phyloP scores from a whole-genome alignment of 202 grass and related monocot genomes.

The Elaeis oleifera region DNA sequence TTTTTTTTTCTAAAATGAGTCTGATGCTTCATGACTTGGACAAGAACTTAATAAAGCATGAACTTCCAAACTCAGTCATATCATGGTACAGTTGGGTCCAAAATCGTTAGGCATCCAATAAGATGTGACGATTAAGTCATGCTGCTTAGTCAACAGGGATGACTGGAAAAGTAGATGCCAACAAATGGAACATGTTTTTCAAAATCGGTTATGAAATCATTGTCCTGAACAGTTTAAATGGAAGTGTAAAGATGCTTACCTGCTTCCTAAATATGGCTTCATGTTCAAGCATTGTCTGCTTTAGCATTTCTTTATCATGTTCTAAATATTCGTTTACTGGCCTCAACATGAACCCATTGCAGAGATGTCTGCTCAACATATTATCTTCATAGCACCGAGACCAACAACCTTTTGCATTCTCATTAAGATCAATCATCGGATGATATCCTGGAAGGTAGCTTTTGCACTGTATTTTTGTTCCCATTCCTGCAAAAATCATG shows the following conservation, averaged over 20 bases:
- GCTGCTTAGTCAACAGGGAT: too few species aligned
- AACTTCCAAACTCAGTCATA: too few species aligned
- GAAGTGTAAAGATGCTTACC: constrained; percentile 28
- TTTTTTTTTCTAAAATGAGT: too few species aligned
- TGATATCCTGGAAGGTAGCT: constrained; percentile 48
- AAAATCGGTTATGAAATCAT: not conserved
- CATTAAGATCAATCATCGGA: constrained; percentile 43
- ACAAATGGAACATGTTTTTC: not conserved
- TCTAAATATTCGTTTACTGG: constrained; percentile 37
- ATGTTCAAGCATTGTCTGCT: constrained; percentile 67
- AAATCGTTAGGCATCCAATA: too few species aligned
- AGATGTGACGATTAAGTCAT: too few species aligned
- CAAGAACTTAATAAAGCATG: too few species aligned
- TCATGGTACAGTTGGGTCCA: too few species aligned
- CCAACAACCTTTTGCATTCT: constrained; percentile 42
- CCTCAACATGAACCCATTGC: constrained; percentile 31
- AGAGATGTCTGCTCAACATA: constrained; percentile 23
- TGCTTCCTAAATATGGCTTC: constrained; percentile 75
- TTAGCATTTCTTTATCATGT: constrained; percentile 55
- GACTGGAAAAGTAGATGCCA: not conserved
- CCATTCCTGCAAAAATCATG: constrained; percentile 41
- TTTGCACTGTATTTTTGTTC: constrained; percentile 45
- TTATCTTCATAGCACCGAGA: constrained; percentile 40
- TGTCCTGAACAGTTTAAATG: constrained; percentile 8
- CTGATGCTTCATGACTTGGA: too few species aligned